Evolutionary conservation across 1,139 yeast genomes (phyloP).

Genomic region (Magnusiomyces magnusii): DNA sequence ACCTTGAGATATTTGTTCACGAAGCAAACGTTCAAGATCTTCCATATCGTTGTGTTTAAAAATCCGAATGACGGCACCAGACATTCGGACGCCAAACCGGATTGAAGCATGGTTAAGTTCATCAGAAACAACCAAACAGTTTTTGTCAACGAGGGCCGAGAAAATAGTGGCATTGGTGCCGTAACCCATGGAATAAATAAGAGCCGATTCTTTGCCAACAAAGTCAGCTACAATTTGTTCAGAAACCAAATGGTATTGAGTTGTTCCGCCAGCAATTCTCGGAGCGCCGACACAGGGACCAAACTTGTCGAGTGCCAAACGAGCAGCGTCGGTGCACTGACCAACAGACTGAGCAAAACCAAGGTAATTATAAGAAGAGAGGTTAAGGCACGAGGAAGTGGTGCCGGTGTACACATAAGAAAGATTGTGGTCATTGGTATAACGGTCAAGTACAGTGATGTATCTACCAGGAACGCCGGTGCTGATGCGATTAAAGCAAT

Average conservation of each 20-base stretch:
- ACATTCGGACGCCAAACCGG: constrained; percentile 85
- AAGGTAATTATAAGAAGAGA: constrained; percentile 85
- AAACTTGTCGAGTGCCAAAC: constrained; percentile 51
- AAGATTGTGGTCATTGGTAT: constrained; percentile 49
- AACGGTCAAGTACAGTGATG: constrained; percentile 72
- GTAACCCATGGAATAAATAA: constrained; percentile 88
- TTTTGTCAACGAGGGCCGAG: constrained; percentile 72
- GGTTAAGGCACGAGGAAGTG: constrained; percentile 68
- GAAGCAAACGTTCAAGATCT: constrained; percentile 64
- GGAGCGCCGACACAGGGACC: constrained; percentile 81
- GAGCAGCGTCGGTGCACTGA: constrained; percentile 74
- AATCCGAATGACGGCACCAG: constrained; percentile 90
- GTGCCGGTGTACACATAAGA: constrained; percentile 67
- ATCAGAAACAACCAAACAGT: constrained; percentile 87
- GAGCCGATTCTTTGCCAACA: constrained; percentile 84
- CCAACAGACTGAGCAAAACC: constrained; percentile 98
- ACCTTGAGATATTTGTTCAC: constrained; percentile 91
- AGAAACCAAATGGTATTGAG: constrained; percentile 64
- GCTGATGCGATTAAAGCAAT: constrained; percentile 92
- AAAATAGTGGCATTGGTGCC: constrained; percentile 94
- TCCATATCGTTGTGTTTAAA: constrained; percentile 90
- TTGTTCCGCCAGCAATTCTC: constrained; percentile 65
- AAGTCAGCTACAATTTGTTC: constrained; percentile 76
- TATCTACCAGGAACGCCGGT: constrained; percentile 96
- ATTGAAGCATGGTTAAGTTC: constrained; percentile 94